Percentiles rank a stretch among this genome's conserved stretches.
Conservation (phyloP, 192 early-diverging fungal genomes). For the Linnemannia elongata region DNA sequence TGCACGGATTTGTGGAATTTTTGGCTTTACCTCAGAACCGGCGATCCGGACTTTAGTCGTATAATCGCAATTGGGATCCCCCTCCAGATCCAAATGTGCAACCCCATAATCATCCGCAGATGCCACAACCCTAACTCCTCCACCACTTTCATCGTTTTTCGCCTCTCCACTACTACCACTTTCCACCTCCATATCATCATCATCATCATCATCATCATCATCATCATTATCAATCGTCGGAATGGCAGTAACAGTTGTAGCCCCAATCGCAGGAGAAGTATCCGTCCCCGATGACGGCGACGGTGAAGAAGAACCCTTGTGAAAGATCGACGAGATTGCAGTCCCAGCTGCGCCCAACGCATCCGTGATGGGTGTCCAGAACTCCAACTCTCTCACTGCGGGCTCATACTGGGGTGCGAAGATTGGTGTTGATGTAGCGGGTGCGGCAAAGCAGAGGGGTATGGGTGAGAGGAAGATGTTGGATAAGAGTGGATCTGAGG, state of each 20-base stretch:
- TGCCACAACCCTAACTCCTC: neutral
- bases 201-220: neutral
- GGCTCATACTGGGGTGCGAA: neutral
- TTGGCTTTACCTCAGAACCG: conserved; percentile 29
- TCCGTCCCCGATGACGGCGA: neutral
- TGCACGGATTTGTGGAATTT: too few relatives aligned
- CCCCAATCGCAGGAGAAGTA: neutral
- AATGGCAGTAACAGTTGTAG: neutral
- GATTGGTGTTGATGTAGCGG: neutral
- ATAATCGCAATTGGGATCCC: conserved; percentile 52
- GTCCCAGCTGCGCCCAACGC: neutral
- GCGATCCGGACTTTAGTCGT: conserved; percentile 49
- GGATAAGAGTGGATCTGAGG: conserved; percentile 1
- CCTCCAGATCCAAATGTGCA: conserved; percentile 39
- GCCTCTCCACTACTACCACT: neutral
- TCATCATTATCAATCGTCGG: neutral
- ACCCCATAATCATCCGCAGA: conserved; percentile 42
- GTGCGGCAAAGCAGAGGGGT: conserved; percentile 22
- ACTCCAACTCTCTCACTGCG: neutral
- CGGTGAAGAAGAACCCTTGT: neutral
- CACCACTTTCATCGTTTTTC: too few relatives aligned
- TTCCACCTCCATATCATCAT: neutral
- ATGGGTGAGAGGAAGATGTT: neutral
- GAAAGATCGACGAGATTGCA: neutral
- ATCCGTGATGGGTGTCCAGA: conserved; percentile 42